Conservation (phyloP, 306 rosid genomes). For the Abrus pulchellus region DNA sequence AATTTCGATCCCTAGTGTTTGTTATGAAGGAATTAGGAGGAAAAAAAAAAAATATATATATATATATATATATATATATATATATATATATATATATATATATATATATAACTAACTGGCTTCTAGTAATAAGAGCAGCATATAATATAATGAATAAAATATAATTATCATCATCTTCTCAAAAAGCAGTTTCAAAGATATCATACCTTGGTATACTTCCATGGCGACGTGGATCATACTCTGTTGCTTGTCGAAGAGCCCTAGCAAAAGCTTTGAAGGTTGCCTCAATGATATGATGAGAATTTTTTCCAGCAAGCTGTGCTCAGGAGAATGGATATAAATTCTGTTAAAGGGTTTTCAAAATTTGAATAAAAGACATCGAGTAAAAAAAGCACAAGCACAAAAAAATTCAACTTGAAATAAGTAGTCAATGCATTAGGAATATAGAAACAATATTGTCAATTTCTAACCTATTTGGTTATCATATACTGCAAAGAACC, state of each 20-base stretch:
- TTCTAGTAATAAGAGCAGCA: neutral
- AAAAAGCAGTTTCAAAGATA: conserved; percentile 32
- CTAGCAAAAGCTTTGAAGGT: conserved; percentile 98
- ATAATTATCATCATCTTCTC: conserved; percentile 3
- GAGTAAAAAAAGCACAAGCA: conserved; percentile 27
- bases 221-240: conserved; percentile 79
- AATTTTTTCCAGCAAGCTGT: conserved; percentile 89
- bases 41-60: neutral
- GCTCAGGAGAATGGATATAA: conserved; percentile 44
- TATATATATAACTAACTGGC: neutral
- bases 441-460: conserved; percentile 33
- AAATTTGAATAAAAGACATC: conserved; percentile 33
- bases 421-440: conserved; percentile 32
- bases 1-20: neutral
- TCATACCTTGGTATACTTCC: conserved; percentile 88
- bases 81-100: neutral
- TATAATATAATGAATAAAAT: neutral
- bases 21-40: neutral
- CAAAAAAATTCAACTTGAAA: conserved; percentile 20
- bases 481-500: conserved; percentile 1
- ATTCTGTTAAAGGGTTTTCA: conserved; percentile 30
- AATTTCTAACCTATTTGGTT: conserved; percentile 2
- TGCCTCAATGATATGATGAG: conserved; percentile 97
- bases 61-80: too few relatives aligned
- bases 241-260: conserved; percentile 95